Evolutionary conservation across 2,329 filamentous ascomycete species (phyloP), one percentile per base, ranked within the genome.

Genomic region (Corinectria fuckeliana): DNA sequence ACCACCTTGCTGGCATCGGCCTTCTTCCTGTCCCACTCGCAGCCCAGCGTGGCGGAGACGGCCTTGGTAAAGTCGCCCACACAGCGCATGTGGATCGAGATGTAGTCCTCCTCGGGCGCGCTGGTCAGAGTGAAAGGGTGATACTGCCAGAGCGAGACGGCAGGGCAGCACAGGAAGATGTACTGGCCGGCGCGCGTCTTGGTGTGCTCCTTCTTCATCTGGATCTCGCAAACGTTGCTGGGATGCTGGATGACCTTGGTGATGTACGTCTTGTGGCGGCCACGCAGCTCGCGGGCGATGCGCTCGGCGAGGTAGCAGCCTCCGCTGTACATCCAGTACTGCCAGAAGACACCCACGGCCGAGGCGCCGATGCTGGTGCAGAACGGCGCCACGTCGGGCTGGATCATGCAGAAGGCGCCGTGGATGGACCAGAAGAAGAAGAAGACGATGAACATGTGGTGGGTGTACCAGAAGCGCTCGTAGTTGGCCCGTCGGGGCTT

Each of bases 341-440:
- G 88, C 90, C 91, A 95, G 75, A 96, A 95, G 53, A 93, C 90
- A 69, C 91, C 91, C 61, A 89, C 82, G 26, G 87, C 86, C 23
- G 84, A 81, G 9, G 84, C 80, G 62, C 87, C 87, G 60, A 91
- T 81, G 58, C 88, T 88, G 56, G 85, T 82, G 77, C 91, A 93
- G 75, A 91, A 93, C 1, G 91, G 91, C 5, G 89, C 89, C 63
- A 90, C 86, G 73, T 95, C 91, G 51, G 91, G 88, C 76, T 92
- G 91, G 71, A 94, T 94, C 91, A 95, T 94, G 77, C 92, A 94
- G 80, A 93, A 95, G 23, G 90, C 90, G 58, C 91, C 92, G 76
- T 96, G 92, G 70, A 94, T 85, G n/a, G 91, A 88, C 91, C 91
- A 95, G 82, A 95, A 93, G 68, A 94, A 82, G 80, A 95, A 95